These are phyloP conservation scores for Pneumocystis canis DNA, from an alignment of 1,139 yeast genomes.

Conservation along the genomic window DNA sequence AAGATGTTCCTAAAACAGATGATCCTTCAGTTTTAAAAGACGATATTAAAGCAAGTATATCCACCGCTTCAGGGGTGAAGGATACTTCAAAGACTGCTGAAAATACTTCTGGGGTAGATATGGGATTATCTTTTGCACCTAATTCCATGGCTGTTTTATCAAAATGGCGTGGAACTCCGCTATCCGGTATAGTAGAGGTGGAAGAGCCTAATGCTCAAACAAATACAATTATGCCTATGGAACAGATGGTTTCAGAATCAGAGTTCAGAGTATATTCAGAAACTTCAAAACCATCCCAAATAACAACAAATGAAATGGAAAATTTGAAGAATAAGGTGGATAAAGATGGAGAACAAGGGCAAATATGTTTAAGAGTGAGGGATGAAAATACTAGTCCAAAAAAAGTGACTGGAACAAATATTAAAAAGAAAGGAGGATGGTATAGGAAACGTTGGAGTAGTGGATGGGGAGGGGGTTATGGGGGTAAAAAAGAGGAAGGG, in stretches of 20 bases:
- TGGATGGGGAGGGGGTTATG: background rate
- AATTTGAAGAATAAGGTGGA: background rate
- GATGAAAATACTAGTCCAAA: background rate
- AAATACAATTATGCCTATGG: background rate
- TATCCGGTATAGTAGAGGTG: background rate
- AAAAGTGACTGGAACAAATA: background rate
- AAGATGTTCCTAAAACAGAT: background rate
- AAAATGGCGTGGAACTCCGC: conserved; percentile 2
- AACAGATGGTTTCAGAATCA: background rate
- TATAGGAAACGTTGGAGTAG: background rate
- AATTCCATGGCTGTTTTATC: background rate
- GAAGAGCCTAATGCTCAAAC: background rate
- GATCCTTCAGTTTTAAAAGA: background rate
- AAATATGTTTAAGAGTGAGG: background rate
- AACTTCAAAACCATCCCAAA: background rate
- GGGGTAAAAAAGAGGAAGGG: background rate
- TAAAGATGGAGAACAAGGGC: background rate
- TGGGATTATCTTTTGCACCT: background rate
- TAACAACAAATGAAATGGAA: background rate
- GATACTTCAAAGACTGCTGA: background rate
- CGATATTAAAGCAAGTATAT: background rate
- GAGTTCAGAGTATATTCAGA: background rate
- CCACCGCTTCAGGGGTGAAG: background rate
- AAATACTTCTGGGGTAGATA: background rate
- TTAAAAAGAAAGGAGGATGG: background rate